Base-by-base conservation (phyloP, 768 basidiomycete genomes). In the Suillus weaverae region DNA sequence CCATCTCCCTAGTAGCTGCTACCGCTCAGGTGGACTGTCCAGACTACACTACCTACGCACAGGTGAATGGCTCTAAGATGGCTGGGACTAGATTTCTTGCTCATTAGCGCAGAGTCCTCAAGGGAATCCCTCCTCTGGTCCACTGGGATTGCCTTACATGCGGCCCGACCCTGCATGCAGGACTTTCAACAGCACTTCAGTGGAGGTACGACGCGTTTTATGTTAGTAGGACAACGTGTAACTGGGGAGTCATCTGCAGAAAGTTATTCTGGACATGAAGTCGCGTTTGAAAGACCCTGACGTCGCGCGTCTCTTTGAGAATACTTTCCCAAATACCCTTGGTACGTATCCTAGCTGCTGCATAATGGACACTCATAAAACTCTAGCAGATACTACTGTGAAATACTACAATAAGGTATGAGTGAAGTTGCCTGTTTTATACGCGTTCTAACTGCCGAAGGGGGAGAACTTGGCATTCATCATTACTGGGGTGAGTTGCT, bases 251-350 rank as follows among this genome's bases (percentile, higher is more conserved):
- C 35, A 46, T 33, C 13, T 56, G 4, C 66, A 92, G 90, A 82
- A 85, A 81, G 89, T 92, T 35, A 89, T 92, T 36, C 69, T 67
- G n/a, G 89, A 92, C 73, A 89, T 91, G 89, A 91, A 84, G 50
- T 72, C 78, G 20, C 81, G 88, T 53, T 77, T 93, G 63, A 91
- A 87, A 72, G 89, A 93, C 71, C 88, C 90, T 0, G 91, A 93
- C 69, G 68, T 93, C 60, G 91, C 91, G 14, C 84, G 89, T 59
- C 73, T 93, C 26, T 93, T 93, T 68, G 91, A 92, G 74, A 93
- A 92, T 66, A 88, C 91, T 1, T 91, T 92, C 71, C 91, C 91
- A 4, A 91, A 91, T 69, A 93, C 91, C 0, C 82, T 93, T 53
- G 91, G 90, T 90, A 68, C 64, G 80, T 71, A 36, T 10, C 51